phyloP scores from a whole-genome alignment of 2,329 filamentous ascomycete genomes.

The Trichoderma harzianum region DNA sequence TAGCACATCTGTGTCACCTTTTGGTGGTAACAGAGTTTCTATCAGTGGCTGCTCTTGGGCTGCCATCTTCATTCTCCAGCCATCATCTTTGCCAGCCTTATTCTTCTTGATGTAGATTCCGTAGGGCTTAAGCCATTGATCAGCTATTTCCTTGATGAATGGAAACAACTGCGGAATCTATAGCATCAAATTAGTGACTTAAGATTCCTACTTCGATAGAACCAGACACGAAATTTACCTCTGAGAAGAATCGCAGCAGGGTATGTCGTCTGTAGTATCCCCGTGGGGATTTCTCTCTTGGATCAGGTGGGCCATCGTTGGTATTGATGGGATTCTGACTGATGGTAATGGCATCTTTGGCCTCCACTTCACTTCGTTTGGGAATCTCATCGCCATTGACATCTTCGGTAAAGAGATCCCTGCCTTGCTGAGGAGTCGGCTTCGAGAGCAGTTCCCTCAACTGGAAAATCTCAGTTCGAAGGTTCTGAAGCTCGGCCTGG shows the following conservation, averaged over 20 bases:
- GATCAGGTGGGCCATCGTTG: background rate
- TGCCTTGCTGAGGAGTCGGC: background rate
- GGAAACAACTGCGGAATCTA: slow-evolving; percentile 5
- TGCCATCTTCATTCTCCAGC: slow-evolving; percentile 7
- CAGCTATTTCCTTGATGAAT: slow-evolving; percentile 8
- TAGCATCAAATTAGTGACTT: background rate
- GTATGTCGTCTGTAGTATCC: slow-evolving; percentile 10
- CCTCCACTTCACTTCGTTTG: background rate
- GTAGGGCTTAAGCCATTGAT: slow-evolving; percentile 9
- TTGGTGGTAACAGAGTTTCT: background rate
- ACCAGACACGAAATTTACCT: background rate
- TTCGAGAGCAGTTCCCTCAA: background rate
- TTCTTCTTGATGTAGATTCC: slow-evolving; percentile 12
- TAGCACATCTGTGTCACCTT: background rate
- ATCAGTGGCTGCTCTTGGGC: background rate
- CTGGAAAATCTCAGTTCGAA: background rate
- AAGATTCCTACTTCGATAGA: accelerated
- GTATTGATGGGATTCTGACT: background rate
- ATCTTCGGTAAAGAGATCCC: background rate
- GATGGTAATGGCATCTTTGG: background rate
- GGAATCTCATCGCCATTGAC: background rate
- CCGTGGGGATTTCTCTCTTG: slow-evolving; percentile 8
- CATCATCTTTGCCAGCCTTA: background rate
- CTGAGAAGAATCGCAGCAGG: slow-evolving; percentile 3
- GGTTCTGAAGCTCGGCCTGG: background rate